phyloP scores from a whole-genome alignment of 805 yeast species.

The Suhomyces faveliae region DNA sequence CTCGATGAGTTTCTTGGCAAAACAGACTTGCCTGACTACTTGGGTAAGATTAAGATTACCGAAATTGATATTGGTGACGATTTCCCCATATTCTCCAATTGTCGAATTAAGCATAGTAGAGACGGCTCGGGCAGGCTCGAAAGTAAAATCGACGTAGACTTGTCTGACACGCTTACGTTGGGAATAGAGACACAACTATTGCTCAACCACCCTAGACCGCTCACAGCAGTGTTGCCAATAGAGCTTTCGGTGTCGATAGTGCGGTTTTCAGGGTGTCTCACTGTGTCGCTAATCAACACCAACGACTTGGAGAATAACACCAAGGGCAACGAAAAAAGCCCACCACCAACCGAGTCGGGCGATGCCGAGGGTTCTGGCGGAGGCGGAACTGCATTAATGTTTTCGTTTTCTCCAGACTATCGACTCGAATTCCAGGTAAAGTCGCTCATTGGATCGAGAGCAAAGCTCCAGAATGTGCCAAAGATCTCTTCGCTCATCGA shows the following conservation, averaged over 20 bases:
- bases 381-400: constrained; percentile 69
- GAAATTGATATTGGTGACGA: constrained; percentile 94
- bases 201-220: constrained; percentile 77
- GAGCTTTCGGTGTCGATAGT: constrained; percentile 83
- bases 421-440: constrained; percentile 84
- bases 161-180: constrained; percentile 80
- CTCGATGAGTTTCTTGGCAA: constrained; percentile 63
- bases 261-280: constrained; percentile 84
- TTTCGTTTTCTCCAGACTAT: constrained; percentile 90
- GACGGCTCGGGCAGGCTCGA: constrained; percentile 58
- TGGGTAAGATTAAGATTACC: constrained; percentile 74
- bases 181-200: constrained; percentile 80
- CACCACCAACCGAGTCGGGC: constrained; percentile 16
- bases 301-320: constrained; percentile 25
- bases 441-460: constrained; percentile 87
- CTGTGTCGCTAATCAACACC: constrained; percentile 64
- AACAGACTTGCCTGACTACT: constrained; percentile 72
- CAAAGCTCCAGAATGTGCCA: constrained; percentile 90
- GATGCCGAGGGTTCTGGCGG: background rate
- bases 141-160: constrained; percentile 88
- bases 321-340: constrained; percentile 15
- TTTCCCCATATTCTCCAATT: constrained; percentile 91
- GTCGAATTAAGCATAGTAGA: constrained; percentile 68
- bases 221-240: constrained; percentile 85
- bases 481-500: constrained; percentile 85